Conservation (phyloP, 2,329 filamentous ascomycete species). For the Colletotrichum lentis region DNA sequence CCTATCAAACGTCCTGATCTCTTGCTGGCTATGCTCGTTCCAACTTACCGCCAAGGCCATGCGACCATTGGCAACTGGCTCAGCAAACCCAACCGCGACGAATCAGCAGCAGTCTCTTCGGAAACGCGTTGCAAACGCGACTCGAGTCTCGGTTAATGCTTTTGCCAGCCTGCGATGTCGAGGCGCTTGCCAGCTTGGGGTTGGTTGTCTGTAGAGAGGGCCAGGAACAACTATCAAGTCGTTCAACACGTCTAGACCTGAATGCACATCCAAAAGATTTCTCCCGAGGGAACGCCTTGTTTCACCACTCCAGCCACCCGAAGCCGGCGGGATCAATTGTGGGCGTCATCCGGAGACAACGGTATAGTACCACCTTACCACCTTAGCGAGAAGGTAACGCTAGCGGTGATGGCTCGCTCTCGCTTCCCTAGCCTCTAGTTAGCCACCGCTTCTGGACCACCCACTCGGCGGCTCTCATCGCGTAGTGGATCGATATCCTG, state of each 20-base stretch:
- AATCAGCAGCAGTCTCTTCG: background rate
- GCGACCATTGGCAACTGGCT: background rate
- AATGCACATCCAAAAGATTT: background rate
- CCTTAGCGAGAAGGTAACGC: constrained; percentile 27
- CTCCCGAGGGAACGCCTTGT: constrained; percentile 14
- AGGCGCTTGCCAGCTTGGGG: background rate
- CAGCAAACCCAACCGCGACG: background rate
- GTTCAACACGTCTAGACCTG: background rate
- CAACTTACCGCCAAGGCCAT: background rate
- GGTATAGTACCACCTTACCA: background rate
- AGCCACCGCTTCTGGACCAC: constrained; percentile 17
- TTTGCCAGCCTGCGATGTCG: background rate
- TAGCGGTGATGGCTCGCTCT: constrained; percentile 22
- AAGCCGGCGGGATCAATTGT: constrained; percentile 1
- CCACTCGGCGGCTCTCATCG: constrained; percentile 5
- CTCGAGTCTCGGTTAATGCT: background rate
- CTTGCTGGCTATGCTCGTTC: constrained; percentile 18
- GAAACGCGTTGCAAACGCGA: background rate
- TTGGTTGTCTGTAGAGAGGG: background rate
- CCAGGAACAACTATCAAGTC: background rate
- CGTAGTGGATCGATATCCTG: constrained; percentile 20
- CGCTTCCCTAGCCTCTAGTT: no score
- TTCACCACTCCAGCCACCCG: constrained; percentile 25
- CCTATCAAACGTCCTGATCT: constrained; percentile 27
- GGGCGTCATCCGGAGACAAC: constrained; percentile 15